Evolutionary conservation across 2,329 filamentous ascomycete genomes (phyloP), one percentile per base, ranked within the genome.

Genomic region (Colletotrichum orchidophilum): DNA sequence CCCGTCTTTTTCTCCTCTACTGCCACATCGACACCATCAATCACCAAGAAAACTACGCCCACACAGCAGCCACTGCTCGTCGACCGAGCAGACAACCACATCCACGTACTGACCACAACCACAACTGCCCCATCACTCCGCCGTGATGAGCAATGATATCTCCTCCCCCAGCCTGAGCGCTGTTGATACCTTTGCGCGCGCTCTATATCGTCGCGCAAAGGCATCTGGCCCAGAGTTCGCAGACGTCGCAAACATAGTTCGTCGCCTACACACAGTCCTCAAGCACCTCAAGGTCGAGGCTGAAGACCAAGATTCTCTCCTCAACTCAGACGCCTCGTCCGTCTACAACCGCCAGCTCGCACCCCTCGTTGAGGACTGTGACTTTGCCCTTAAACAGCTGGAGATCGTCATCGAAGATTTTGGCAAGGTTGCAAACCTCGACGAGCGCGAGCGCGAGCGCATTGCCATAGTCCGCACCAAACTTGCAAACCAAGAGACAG

Each of bases 221-320:
- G 81, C 83, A 29, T 83, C 85, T 3, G 83, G 85, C 18, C 80
- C 83, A 3, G 83, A 86, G 52, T 87, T 90, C 69, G 82, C 82
- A 65, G 83, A 86, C 54, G 82, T 88, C 57, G 83, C 87, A 15
- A 77, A 80, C 15, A 84, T 85, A 42, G 84, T 91, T 49, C 85
- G 85, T 65, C 82, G 82, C 53, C 81, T 92, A 50, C 86, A 91
- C 74, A 84, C 84, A 6, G 86, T 86, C 13, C 81, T 92, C 7
- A 86, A 87, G 65, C 87, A 91, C 74, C 81, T 92, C 29, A 88
- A 87, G 65, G 82, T 85, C 73, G 90, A 91, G 80, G 85, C 86
- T 49, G 84, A 87, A 73, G 88, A 90, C 74, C 82, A 83, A 1
- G 87, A 87, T 74, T 91, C 89, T 11, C 81, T 86, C 12, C 81